Evolutionary conservation across 73 alveolate genomes (phyloP), one percentile per base, ranked within the genome.

Genomic region (Uronychia setigera): DNA sequence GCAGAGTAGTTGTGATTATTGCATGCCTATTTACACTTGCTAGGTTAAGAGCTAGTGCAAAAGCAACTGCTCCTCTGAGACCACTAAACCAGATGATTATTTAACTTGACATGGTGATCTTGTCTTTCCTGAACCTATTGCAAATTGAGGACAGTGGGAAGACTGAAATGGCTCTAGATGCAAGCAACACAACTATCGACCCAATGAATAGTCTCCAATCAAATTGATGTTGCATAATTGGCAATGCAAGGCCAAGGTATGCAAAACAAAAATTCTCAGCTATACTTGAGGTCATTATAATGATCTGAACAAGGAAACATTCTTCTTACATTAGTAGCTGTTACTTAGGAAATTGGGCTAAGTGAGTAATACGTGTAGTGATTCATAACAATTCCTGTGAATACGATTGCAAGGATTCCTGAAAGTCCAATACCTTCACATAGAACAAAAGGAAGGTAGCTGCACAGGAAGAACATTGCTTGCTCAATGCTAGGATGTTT

Each of bases 241-340:
- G 88, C 29, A 88, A 27, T 5, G 94, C 74, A 59, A 88, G 60
- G 1, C 94, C 94, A 0, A 88, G 58, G 46, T 88, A 88, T 0
- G 88, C 94, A 59, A 88, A 88, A 74, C 91, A 84, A 60, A 88
- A 88, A 67, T 60, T 88, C 33, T 88, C 94, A 0, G 94, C 91
- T 29, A 84, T 30, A 19, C 84, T 35, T 0, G 94, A 35, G 14
- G 79, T 13, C 80, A 79, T 87, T 29, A 35, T 76, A 0, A 83
- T 33, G 33, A 78, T 75, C 27, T 30, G 32, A 27, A n/a, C 74
- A 1, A 46, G 67, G n/a, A n/a, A n/a, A n/a, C n/a, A n/a, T n/a
- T n/a, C n/a, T n/a, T n/a, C 67, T 46, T 46, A 46, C 67, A 46
- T 46, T 46, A 19, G 67, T 46, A 11, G 78, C 81, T 26, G 94